Base-by-base conservation (phyloP, 2,329 filamentous ascomycete genomes). In the Hortaea sp. region DNA sequence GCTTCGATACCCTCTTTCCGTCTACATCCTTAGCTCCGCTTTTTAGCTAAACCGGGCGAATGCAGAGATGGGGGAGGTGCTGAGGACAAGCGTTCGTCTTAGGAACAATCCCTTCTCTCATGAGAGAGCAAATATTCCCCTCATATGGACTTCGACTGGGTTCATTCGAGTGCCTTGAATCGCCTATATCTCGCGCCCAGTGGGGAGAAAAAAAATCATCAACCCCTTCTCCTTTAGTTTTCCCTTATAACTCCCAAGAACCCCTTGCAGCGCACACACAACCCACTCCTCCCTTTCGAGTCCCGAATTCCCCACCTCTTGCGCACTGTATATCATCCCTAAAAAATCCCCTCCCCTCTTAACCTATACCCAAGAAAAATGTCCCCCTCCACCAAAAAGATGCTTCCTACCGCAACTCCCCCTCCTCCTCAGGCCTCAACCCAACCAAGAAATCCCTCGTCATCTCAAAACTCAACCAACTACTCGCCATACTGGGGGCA, bases 401-500 rank as follows among this genome's bases (percentile, higher is more conserved):
- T 35, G 2, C n/a, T 13, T 27, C 37, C 9, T 39, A 27, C 13
- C 37, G 10, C 37, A 7, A 40, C 38, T 28, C 10, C 27, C 29
- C 40, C 20, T 54, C 47, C 6, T 39, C 31, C 30, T 47, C 43
- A n/a, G 48, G 45, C 41, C 49, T 48, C 40, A 53, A 32, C 7
- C 70, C 71, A 47, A 94, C 72, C 37, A 97, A 70, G 62, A 94
- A 84, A 67, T 98, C 92, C 54, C 92, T 79, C 6, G 87, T 90
- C 63, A 97, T 72, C 69, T 98, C 92, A 63, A 94, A 98, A 66
- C 89, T 95, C 50, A 97, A 78, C 90, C 92, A 98, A 67, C 87
- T 95, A 57, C 88, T 94, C 11, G 92, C 92, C 90, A 98, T 98
- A 65, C 89, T 97, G 3, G 92, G 92, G 6, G 92, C 90, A 11